phyloP scores from a whole-genome alignment of 106 monocot species.

The Dendrobium chrysotoxum region DNA sequence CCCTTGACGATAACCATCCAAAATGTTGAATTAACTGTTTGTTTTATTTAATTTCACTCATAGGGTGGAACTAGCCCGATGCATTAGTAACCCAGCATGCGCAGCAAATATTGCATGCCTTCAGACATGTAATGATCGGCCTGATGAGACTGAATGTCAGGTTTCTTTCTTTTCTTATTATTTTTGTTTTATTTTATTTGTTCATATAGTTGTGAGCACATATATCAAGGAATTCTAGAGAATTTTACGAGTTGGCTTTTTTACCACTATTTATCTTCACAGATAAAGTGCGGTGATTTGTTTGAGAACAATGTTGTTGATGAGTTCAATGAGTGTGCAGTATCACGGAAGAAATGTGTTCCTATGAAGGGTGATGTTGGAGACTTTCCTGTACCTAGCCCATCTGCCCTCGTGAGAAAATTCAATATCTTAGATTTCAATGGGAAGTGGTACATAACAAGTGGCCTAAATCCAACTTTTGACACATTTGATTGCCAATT shows the following conservation, averaged over 20 bases:
- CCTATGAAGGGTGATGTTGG: slow-evolving; percentile 77
- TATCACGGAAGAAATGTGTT: slow-evolving; percentile 96
- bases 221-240: background rate
- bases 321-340: slow-evolving; percentile 97
- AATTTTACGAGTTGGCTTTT: background rate
- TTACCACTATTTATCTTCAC: slow-evolving; percentile 11
- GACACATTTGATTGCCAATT: slow-evolving; percentile 89
- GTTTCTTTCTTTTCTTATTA: slow-evolving; percentile 26
- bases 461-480: slow-evolving; percentile 85
- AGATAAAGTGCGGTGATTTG: slow-evolving; percentile 94
- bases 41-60: background rate
- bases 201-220: background rate
- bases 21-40: background rate
- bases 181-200: background rate
- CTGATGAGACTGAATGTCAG: slow-evolving; percentile 98
- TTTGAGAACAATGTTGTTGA: slow-evolving; percentile 90
- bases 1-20: background rate
- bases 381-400: slow-evolving; percentile 76
- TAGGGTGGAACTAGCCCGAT: slow-evolving; percentile 84
- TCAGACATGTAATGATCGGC: slow-evolving; percentile 92
- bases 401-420: slow-evolving; percentile 55
- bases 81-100: slow-evolving; percentile 87
- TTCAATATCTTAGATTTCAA: slow-evolving; percentile 75
- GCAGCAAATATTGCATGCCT: slow-evolving; percentile 95
- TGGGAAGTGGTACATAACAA: slow-evolving; percentile 95